Conservation (phyloP, 768 basidiomycete species). For the Russula lepida region DNA sequence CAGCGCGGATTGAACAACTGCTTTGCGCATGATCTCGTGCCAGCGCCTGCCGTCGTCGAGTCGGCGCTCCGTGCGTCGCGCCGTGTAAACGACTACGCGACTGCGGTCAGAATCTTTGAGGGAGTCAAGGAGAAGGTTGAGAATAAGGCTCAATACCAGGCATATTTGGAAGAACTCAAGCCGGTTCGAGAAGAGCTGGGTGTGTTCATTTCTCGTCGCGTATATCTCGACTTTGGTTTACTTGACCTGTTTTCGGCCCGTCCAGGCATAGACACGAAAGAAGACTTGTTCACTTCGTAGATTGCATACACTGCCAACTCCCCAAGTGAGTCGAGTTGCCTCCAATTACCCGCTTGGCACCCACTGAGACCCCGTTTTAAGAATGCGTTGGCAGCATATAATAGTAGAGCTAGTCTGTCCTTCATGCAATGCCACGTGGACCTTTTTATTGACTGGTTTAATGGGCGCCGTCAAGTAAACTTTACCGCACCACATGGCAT, state of each 20-base stretch:
- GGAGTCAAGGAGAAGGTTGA: slow-evolving; percentile 97
- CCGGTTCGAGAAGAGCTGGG: slow-evolving; percentile 87
- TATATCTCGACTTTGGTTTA: background rate
- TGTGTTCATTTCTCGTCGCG: slow-evolving; percentile 29
- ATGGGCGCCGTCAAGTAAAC: too few species aligned
- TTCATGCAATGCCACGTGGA: slow-evolving; percentile 1
- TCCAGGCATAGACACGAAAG: slow-evolving; percentile 51
- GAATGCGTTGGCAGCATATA: slow-evolving; percentile 10
- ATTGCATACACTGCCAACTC: slow-evolving; percentile 12
- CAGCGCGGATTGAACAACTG: slow-evolving; percentile 99
- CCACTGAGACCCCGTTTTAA: background rate
- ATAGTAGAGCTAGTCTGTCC: slow-evolving; percentile 18
- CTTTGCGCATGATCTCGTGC: slow-evolving; percentile 97
- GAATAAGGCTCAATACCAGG: slow-evolving; percentile 91
- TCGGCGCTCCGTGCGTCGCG: slow-evolving; percentile 81
- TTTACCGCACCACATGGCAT: too few species aligned
- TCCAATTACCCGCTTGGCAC: background rate
- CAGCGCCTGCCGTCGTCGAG: slow-evolving; percentile 74
- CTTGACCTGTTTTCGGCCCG: background rate
- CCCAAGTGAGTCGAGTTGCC: background rate
- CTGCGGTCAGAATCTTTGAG: slow-evolving; percentile 93
- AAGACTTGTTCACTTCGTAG: slow-evolving; percentile 52
- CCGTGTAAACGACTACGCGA: slow-evolving; percentile 94
- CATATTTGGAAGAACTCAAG: slow-evolving; percentile 87
- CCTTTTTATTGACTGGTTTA: slow-evolving; percentile 8